A percentile compares a stretch with the other conserved stretches of the same genome.
Conservation (phyloP, 228 moss, liverwort and hornwort genomes). For the Sphagnum fallax region DNA sequence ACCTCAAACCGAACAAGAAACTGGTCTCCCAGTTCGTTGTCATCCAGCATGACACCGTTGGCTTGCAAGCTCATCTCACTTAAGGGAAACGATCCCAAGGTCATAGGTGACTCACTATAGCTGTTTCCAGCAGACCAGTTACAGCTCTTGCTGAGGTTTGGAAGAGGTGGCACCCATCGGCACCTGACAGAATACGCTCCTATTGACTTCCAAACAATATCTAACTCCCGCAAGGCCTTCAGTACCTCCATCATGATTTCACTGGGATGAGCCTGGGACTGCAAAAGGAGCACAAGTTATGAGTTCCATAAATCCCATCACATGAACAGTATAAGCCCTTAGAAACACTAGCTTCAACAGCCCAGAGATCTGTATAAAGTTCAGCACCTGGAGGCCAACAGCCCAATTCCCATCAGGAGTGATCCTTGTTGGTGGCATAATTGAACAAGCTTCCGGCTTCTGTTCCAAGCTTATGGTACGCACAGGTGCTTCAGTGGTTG, state of each 20-base stretch:
- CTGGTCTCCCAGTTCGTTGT: constrained; percentile 24
- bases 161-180: constrained; percentile 57
- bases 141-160: constrained; percentile 30
- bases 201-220: constrained; percentile 69
- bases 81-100: constrained; percentile 49
- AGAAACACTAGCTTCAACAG: too few species aligned
- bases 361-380: not conserved
- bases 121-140: constrained; percentile 48
- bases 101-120: constrained; percentile 69
- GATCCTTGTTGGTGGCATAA: constrained; percentile 6
- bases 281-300: constrained; percentile 7
- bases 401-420: constrained; percentile 59
- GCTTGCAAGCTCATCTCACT: constrained; percentile 27
- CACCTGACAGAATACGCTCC: constrained; percentile 69
- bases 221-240: constrained; percentile 57
- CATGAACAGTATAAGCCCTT: too few species aligned
- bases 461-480: constrained; percentile 5
- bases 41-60: constrained; percentile 20
- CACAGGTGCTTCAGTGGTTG: constrained; percentile 5
- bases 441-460: constrained; percentile 6
- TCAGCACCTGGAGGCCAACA: constrained; percentile 63
- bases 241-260: constrained; percentile 73
- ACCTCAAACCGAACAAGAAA: constrained; percentile 55
- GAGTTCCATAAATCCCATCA: not conserved
- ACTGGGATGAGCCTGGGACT: constrained; percentile 59